These are phyloP conservation scores for Musa schizocarpa DNA, from an alignment of 176 grass and related monocot species.

Conservation along the genomic window DNA sequence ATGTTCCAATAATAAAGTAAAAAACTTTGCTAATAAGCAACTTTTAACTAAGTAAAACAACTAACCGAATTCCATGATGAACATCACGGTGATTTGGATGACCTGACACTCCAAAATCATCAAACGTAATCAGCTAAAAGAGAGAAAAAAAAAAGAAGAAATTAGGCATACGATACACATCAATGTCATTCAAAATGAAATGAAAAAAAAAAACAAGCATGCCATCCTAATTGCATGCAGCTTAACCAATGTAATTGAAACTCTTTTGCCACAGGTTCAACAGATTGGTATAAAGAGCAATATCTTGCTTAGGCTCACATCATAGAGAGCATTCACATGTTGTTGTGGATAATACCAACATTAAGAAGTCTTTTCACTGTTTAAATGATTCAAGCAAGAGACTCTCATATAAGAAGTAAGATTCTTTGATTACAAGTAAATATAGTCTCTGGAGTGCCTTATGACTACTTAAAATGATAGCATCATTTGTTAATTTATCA, in stretches of 20 bases:
- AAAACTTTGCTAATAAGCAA: background rate
- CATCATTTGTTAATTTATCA: too few relatives aligned
- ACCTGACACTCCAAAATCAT: slow-evolving; percentile 71
- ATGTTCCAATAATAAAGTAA: background rate
- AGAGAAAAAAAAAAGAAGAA: background rate
- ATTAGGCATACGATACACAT: background rate
- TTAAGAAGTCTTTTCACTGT: too few relatives aligned
- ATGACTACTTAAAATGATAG: too few relatives aligned
- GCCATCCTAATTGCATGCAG: background rate
- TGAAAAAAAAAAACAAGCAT: background rate
- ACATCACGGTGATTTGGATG: slow-evolving; percentile 84
- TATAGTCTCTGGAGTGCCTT: too few relatives aligned
- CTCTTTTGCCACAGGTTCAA: too few relatives aligned
- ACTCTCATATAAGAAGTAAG: too few relatives aligned
- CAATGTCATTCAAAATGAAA: background rate
- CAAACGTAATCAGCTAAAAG: slow-evolving; percentile 69
- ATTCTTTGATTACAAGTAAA: too few relatives aligned
- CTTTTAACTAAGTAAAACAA: background rate
- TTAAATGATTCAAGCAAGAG: too few relatives aligned
- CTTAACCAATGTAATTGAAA: background rate
- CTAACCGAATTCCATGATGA: slow-evolving; percentile 68
- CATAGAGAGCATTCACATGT: too few relatives aligned
- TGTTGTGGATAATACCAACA: too few relatives aligned
- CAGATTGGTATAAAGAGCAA: too few relatives aligned
- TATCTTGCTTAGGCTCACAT: too few relatives aligned